Evolutionary conservation across 164 flowering plant species (phyloP).

Genomic region (Nymphaea thermarum): DNA sequence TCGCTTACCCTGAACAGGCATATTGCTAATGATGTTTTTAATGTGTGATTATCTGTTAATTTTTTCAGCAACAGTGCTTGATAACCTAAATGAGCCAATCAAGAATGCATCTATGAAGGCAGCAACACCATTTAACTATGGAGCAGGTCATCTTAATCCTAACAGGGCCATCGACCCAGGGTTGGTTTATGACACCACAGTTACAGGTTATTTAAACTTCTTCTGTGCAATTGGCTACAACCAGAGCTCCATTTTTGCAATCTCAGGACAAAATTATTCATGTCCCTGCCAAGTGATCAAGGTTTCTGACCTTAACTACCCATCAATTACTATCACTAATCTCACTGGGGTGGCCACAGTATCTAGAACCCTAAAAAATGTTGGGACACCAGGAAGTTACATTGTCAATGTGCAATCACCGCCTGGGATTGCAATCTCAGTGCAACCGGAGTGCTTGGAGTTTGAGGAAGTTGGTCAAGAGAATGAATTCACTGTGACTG

Average conservation of each 20-base stretch:
- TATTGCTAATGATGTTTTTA: too few relatives aligned
- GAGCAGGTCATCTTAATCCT: slow-evolving; percentile 58
- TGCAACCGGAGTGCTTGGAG: slow-evolving; percentile 17
- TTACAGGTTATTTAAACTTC: slow-evolving; percentile 13
- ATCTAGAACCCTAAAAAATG: slow-evolving; percentile 16
- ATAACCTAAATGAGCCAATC: slow-evolving; percentile 23
- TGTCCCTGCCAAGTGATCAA: slow-evolving; percentile 8
- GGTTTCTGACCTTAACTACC: slow-evolving; percentile 18
- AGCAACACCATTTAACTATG: slow-evolving; percentile 44
- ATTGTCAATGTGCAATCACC: slow-evolving; percentile 5
- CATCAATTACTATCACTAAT: slow-evolving; percentile 10
- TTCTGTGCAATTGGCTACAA: slow-evolving; percentile 26
- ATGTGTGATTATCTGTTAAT: too few relatives aligned
- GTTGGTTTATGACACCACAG: slow-evolving; percentile 26
- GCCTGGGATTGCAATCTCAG: slow-evolving; percentile 2
- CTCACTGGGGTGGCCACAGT: slow-evolving; percentile 5
- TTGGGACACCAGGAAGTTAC: slow-evolving; percentile 15
- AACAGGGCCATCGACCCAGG: slow-evolving; percentile 57
- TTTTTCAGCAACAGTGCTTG: slow-evolving; percentile 33
- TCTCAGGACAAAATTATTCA: slow-evolving; percentile 2
- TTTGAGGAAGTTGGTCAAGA: slow-evolving; percentile 23
- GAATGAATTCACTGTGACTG: slow-evolving; percentile 15
- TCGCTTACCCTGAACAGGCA: too few relatives aligned
- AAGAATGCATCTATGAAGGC: slow-evolving; percentile 14
- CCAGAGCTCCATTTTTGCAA: background rate